These are phyloP conservation scores for Hippophae tibetana DNA, from an alignment of 306 rosid species.

Conservation along the genomic window DNA sequence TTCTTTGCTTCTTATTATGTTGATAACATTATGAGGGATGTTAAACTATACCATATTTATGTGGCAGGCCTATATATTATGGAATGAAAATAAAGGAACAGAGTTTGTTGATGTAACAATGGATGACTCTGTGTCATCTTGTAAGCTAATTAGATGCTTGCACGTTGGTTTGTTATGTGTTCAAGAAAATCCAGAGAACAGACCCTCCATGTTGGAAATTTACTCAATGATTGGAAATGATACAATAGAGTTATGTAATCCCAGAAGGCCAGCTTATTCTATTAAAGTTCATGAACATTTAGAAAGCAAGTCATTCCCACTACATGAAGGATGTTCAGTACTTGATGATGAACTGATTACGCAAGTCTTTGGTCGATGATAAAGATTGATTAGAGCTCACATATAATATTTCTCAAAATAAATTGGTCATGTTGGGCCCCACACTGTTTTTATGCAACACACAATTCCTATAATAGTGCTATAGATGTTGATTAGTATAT, in stretches of 20 bases:
- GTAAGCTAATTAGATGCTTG: conserved; percentile 52
- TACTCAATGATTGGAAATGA: conserved; percentile 45
- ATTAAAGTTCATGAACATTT: conserved; percentile 3
- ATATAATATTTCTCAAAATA: no score
- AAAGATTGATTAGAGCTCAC: no score
- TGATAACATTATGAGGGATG: neutral
- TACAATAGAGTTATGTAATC: conserved; percentile 22
- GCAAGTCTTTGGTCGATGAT: no score
- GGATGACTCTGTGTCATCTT: conserved; percentile 35
- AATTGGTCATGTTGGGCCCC: no score
- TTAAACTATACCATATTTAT: neutral
- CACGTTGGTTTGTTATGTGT: conserved; percentile 53
- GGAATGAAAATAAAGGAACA: conserved; percentile 35
- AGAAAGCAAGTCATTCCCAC: neutral
- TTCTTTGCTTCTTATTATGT: neutral
- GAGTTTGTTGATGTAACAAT: conserved; percentile 44
- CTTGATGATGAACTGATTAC: no score
- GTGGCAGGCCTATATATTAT: conserved; percentile 42
- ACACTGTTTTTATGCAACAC: no score
- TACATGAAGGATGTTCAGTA: no score
- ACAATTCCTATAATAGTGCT: no score
- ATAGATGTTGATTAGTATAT: no score
- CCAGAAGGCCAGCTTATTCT: conserved; percentile 39
- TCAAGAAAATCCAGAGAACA: conserved; percentile 43
- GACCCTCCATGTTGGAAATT: conserved; percentile 58